Conservation (phyloP, 208 protist genomes). For the Wallacemonas sp. region DNA sequence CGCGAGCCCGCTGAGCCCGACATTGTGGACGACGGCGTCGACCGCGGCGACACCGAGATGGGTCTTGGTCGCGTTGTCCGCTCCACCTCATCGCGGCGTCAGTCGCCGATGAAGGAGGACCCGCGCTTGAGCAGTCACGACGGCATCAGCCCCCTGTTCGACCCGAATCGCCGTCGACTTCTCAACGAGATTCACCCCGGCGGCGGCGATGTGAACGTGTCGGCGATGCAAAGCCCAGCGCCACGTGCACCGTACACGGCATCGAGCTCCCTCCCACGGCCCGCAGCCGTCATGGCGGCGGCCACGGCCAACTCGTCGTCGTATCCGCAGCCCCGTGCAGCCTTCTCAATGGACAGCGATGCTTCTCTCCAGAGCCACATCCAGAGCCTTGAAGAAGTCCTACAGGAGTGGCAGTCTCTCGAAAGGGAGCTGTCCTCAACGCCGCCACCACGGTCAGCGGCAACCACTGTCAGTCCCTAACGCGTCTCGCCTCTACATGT, state of each 20-base stretch:
- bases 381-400: constrained; percentile 40
- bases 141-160: constrained; percentile 12
- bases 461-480: neutral
- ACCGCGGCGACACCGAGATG: neutral
- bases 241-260: neutral
- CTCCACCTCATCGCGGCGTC: neutral
- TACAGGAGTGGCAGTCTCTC: constrained; percentile 49
- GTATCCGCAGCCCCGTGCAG: neutral
- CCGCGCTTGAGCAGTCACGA: constrained; percentile 12
- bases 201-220: too few species aligned
- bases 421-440: constrained; percentile 34
- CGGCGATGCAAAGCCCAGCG: constrained; percentile 6
- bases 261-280: too few species aligned
- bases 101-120: constrained; percentile 14
- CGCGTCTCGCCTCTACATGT: neutral
- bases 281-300: too few species aligned
- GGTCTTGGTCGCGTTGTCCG: constrained; percentile 1
- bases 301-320: too few species aligned
- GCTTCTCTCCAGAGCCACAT: constrained; percentile 28
- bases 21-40: neutral
- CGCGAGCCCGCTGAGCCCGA: neutral
- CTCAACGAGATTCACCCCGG: constrained; percentile 2
- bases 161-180: constrained; percentile 1
- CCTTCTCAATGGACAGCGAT: constrained; percentile 13
- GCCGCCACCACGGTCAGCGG: neutral